Conservation (phyloP, 1,284 basidiomycete species). For the Puccinia hordei region DNA sequence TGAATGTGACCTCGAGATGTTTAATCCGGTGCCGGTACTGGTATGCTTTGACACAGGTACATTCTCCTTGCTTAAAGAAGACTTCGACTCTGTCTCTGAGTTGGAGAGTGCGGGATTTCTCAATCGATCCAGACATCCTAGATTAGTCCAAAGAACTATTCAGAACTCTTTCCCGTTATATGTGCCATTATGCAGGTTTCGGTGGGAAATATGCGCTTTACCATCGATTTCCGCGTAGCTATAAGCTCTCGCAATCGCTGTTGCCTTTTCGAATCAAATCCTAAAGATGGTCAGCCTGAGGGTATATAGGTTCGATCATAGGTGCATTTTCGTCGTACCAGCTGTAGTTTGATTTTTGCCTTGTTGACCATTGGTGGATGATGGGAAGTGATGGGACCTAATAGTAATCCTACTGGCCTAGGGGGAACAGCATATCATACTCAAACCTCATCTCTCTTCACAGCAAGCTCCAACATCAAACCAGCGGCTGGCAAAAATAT, state of each 20-base stretch:
- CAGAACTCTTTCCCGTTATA: not conserved
- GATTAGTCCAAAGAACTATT: not conserved
- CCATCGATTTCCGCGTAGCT: slow-evolving; percentile 12
- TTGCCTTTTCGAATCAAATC: not conserved
- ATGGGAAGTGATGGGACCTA: not conserved
- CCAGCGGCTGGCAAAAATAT: no score
- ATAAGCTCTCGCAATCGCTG: slow-evolving; percentile 12
- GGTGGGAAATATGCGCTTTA: not conserved
- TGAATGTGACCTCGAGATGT: not conserved
- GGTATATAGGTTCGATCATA: not conserved
- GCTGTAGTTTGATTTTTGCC: slow-evolving; percentile 13
- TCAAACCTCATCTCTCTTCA: no score
- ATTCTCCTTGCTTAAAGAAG: not conserved
- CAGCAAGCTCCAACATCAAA: no score
- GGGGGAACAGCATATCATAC: no score
- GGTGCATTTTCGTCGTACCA: not conserved
- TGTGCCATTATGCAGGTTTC: not conserved
- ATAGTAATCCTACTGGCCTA: no score
- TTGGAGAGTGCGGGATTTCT: not conserved
- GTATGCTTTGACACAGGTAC: not conserved
- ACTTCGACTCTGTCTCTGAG: not conserved
- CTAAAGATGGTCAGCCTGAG: not conserved
- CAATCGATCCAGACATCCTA: not conserved
- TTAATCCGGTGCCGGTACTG: not conserved
- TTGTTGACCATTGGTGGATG: slow-evolving; percentile 10